Evolutionary conservation across 1,139 yeast genomes (phyloP), one percentile per base, ranked within the genome.

Genomic region (Torulaspora globosa): DNA sequence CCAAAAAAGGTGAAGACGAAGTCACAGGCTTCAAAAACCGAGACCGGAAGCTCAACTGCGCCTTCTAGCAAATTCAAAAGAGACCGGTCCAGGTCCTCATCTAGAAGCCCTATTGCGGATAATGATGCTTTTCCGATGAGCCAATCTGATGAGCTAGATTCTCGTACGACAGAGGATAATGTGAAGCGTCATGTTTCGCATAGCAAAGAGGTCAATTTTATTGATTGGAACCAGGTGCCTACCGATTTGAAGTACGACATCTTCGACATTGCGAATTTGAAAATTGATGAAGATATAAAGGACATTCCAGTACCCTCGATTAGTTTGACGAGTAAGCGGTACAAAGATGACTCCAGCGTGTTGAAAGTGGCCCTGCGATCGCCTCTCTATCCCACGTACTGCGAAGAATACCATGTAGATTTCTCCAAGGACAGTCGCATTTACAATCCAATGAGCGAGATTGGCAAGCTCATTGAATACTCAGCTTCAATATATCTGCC

Each of bases 391-490:
- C 58, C 62, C 4, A 47, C 58, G 7, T 51, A 57, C 27, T 38
- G 49, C 24, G 73, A 70, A 50, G 56, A 55, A 11, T 70, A 64
- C 45, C 50, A 50, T 8, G 42, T 69, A 2, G 48, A 56, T 45
- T 60, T 60, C 38, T 41, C 48, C 1, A 50, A 46, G 44, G 53
- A 58, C 44, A 41, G 53, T 55, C 21, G 51, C 31, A 52, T 60
- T 53, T 83, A 49, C 37, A 82, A 85, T 57, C 92, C 96, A 3
- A 70, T 84, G 52, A 75, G 73, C 39, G 96, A 89, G 59, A 75
- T 88, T 40, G 85, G 84, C 18, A 77, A 72, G 44, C 58, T 70
- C n/a, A 76, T 81, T 73, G 81, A 76, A 49, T 58, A 75, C 39
- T 65, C 72, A 11, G 72, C 79, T 0, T 39, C 62, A 16, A 58